These are phyloP conservation scores for Pleurozium schreberi DNA, from an alignment of 225 moss, liverwort and hornwort species.

Conservation along the genomic window DNA sequence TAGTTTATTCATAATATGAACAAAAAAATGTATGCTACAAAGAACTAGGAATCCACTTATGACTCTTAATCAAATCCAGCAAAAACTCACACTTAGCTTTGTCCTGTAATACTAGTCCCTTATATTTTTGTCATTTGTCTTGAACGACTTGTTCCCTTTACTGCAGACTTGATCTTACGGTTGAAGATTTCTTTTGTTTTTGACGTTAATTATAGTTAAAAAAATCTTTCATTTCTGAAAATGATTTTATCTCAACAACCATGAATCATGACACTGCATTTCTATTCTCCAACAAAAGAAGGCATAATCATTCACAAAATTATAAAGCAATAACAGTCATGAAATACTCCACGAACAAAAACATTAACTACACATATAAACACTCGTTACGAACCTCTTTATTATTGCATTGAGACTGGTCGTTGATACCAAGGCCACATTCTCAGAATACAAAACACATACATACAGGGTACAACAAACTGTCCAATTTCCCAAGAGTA, in stretches of 20 bases:
- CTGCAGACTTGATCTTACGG: too few relatives aligned
- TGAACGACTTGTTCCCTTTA: background rate
- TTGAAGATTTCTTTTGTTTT: too few relatives aligned
- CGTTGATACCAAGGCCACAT: background rate
- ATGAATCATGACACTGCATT: background rate
- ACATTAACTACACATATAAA: background rate
- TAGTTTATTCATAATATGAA: background rate
- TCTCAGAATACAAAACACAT: background rate
- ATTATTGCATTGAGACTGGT: background rate
- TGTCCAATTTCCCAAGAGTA: background rate
- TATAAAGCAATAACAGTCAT: background rate
- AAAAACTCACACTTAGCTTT: background rate
- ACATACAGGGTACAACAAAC: background rate
- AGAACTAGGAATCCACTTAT: background rate
- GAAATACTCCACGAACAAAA: background rate
- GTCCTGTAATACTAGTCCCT: rapidly evolving
- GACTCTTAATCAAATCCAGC: background rate
- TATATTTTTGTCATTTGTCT: background rate
- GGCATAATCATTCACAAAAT: background rate
- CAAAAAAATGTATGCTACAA: background rate
- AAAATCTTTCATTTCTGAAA: too few relatives aligned
- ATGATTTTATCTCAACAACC: too few relatives aligned
- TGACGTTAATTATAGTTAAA: too few relatives aligned
- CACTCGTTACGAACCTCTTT: background rate
- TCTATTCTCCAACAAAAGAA: background rate